Evolutionary conservation across 2,329 filamentous ascomycete genomes (phyloP).

Genomic region (Albifimbria verrucaria): DNA sequence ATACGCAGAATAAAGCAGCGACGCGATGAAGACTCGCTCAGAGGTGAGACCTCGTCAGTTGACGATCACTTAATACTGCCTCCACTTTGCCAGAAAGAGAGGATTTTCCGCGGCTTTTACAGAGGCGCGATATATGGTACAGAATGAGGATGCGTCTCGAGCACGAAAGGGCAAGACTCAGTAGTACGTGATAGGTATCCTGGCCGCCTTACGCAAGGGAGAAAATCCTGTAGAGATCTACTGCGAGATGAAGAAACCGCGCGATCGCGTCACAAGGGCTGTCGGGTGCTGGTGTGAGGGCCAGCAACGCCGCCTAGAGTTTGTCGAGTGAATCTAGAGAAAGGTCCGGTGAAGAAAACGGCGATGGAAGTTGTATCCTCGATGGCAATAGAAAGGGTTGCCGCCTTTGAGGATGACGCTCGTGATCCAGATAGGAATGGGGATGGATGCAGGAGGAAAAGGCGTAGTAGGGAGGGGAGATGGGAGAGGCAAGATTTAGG

Average conservation of each 20-base stretch:
- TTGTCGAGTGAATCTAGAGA: neutral
- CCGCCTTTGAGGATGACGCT: neutral
- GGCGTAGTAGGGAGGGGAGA: neutral
- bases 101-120: conserved; percentile 15
- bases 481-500: neutral
- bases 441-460: neutral
- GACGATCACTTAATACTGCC: conserved; percentile 1
- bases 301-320: conserved; percentile 1
- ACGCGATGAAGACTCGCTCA: neutral
- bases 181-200: conserved; percentile 19
- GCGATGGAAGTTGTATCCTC: neutral
- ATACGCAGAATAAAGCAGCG: neutral
- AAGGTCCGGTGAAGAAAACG: neutral
- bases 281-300: conserved; percentile 10
- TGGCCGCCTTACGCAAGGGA: conserved; percentile 18
- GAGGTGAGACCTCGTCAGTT: neutral
- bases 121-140: conserved; percentile 21
- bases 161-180: conserved; percentile 23
- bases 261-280: conserved; percentile 22
- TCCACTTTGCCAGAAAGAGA: neutral
- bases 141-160: conserved; percentile 13
- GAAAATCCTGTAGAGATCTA: conserved; percentile 23
- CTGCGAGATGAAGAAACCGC: conserved; percentile 19
- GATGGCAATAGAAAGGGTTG: neutral
- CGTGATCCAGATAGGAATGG: neutral